Base-by-base conservation (phyloP, 768 basidiomycete genomes). In the Lepiota subincarnata region DNA sequence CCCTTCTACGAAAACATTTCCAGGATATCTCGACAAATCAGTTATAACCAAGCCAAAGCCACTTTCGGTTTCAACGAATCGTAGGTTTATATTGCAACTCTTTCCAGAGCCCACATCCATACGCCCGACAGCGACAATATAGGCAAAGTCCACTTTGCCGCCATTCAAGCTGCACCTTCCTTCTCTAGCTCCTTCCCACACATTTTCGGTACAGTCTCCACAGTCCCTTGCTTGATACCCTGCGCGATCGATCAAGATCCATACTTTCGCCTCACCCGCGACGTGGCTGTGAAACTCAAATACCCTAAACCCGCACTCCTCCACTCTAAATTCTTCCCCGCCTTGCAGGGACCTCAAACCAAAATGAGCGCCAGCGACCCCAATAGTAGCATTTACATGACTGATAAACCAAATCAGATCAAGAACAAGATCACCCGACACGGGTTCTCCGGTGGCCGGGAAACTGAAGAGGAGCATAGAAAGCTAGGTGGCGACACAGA, bases 151-250 rank as follows among this genome's bases (percentile, higher is more conserved):
- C 95, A 98, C 72, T 99, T 99, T 67, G 92, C 88, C 34, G 79
- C 97, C 24, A 84, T 99, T 59, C 97, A 99, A 70, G 93, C 97
- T 6, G 84, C 95, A 0, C 95, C 97, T 0, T 90, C 93, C 14
- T 99, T 99, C 77, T 94, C 92, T 57, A 96, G 94, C 69, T 97
- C 95, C 11, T 99, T 98, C 77, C 95, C 97, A 16, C 92, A 99
- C 57, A 98, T 99, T 59, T 99, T 94, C 62, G 95, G 94, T 48
- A 76, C 81, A 4, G 73, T 73, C 37, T 81, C 83, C 53, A 87
- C 91, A 68, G 82, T 98, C 45, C 96, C 96, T 1, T 91, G 86
- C 66, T 78, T 99, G 26, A 99, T 99, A 60, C 96, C 96, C 11
- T 98, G 96, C 64, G 97, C 97, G 12, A 98, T 99, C 67, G 97